phyloP scores from a whole-genome alignment of 2,329 filamentous ascomycete species.

The Metarhizium album region DNA sequence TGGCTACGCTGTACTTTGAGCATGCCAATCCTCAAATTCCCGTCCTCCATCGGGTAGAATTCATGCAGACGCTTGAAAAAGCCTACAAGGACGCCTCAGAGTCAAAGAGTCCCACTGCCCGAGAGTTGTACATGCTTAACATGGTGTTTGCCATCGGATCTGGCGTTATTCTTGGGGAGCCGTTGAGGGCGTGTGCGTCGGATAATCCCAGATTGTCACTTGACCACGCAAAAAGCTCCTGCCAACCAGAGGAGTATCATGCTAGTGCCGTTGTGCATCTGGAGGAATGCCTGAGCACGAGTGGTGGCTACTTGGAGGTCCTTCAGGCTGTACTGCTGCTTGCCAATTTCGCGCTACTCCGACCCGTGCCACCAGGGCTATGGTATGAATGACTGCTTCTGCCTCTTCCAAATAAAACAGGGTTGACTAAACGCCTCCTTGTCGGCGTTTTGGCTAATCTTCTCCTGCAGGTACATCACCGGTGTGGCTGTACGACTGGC shows the following conservation, averaged over 20 bases:
- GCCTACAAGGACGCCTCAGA: conserved; percentile 62
- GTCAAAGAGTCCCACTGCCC: conserved; percentile 55
- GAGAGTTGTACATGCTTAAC: conserved; percentile 88
- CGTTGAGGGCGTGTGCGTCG: conserved; percentile 35
- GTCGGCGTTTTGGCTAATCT: neutral
- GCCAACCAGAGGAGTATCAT: conserved; percentile 91
- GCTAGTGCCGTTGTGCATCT: conserved; percentile 88
- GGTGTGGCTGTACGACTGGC: conserved; percentile 85
- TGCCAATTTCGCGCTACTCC: conserved; percentile 80
- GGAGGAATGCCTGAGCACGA: conserved; percentile 74
- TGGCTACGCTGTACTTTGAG: conserved; percentile 84
- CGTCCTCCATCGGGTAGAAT: conserved; percentile 79
- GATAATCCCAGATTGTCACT: conserved; percentile 18
- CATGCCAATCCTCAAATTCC: conserved; percentile 95
- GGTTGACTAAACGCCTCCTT: too few species aligned
- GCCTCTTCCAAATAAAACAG: too few species aligned
- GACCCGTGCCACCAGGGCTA: conserved; percentile 83
- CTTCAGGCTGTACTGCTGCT: conserved; percentile 86
- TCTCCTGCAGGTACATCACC: conserved; percentile 61
- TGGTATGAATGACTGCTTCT: conserved; percentile 48
- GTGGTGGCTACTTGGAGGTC: conserved; percentile 84
- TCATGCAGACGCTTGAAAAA: conserved; percentile 76
- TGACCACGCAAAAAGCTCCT: conserved; percentile 29
- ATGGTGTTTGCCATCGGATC: conserved; percentile 96
- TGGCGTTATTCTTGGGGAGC: conserved; percentile 74